Conservation (phyloP, 1,284 basidiomycete genomes). For the Nidula niveotomentosa region DNA sequence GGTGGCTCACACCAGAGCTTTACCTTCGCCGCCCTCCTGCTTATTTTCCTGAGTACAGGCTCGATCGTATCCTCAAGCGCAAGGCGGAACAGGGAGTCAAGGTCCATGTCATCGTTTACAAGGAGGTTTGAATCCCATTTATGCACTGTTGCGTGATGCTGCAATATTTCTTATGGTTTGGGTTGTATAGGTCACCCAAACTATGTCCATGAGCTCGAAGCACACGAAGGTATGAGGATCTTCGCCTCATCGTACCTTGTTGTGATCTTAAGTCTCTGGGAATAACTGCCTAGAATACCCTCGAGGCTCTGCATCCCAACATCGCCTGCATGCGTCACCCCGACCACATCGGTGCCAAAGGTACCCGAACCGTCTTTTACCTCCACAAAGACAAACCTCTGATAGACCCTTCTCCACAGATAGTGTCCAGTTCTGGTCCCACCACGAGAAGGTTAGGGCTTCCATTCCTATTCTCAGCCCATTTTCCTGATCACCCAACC, state of each 20-base stretch:
- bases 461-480: not conserved
- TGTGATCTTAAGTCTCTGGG: too few relatives aligned
- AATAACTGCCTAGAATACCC: slow-evolving; percentile 46
- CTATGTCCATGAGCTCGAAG: slow-evolving; percentile 84
- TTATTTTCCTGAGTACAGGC: slow-evolving; percentile 79
- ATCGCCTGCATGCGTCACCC: slow-evolving; percentile 87
- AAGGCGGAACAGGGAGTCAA: slow-evolving; percentile 92
- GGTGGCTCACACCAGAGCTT: slow-evolving; percentile 92
- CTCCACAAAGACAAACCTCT: not conserved
- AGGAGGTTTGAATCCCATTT: slow-evolving; percentile 54
- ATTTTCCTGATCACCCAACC: not conserved
- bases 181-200: slow-evolving; percentile 69
- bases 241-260: not conserved
- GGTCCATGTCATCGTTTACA: slow-evolving; percentile 88
- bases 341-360: slow-evolving; percentile 84
- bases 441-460: slow-evolving; percentile 66
- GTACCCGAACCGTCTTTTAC: slow-evolving; percentile 25
- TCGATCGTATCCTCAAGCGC: slow-evolving; percentile 80
- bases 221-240: slow-evolving; percentile 70
- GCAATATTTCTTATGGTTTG: not conserved
- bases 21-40: slow-evolving; percentile 90
- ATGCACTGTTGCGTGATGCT: not conserved
- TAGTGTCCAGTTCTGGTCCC: slow-evolving; percentile 79
- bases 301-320: slow-evolving; percentile 85
- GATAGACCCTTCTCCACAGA: slow-evolving; percentile 36